Evolutionary conservation across 306 rosid genomes (phyloP), one percentile per base, ranked within the genome.

Genomic region (Fragaria iinumae): DNA sequence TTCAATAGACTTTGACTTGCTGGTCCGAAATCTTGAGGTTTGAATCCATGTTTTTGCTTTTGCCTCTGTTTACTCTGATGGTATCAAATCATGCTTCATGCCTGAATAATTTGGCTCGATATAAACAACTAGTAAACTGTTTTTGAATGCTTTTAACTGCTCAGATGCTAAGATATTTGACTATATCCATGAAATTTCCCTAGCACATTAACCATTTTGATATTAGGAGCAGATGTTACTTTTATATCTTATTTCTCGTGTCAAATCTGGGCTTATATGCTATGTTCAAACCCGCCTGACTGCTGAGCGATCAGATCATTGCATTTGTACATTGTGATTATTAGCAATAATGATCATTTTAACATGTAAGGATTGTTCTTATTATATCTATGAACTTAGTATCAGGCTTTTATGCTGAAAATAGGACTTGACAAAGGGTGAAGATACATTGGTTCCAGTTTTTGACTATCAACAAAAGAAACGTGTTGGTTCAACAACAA

Each of bases 1-100:
- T 79, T 88, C 91, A 68, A 88, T 95, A 67, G 97, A 95, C 83
- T 91, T 92, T 79, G 89, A 84, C 79, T 79, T 85, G 64, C 88
- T 96, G 80, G 88, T 89, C 83, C 91, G 77, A 82, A 92, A 96
- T 87, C 97, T 96, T 63, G 99, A 96, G 97, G 99, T 92, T 80
- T 83, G 91, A 69, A 63, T 76, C 77, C 87, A 77, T 71, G 73
- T 86, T 56, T 84, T 29, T 73, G 8, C 23, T 17, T 65, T 59
- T 56, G 17, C 14, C 11, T 53, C 74, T 78, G 38, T 17, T 32
- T 50, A 10, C 32, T 10, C 17, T 56, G 65, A 23, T 64, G 45
- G 43, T 75, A 16, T 74, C 12, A 45, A 62, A 65, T 69, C 41
- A 50, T 80, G 39, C 6, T 72, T 66, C 74, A 72, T 69, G 57